Conservation (phyloP, 129 eudicot genomes). For the Centella asiatica region DNA sequence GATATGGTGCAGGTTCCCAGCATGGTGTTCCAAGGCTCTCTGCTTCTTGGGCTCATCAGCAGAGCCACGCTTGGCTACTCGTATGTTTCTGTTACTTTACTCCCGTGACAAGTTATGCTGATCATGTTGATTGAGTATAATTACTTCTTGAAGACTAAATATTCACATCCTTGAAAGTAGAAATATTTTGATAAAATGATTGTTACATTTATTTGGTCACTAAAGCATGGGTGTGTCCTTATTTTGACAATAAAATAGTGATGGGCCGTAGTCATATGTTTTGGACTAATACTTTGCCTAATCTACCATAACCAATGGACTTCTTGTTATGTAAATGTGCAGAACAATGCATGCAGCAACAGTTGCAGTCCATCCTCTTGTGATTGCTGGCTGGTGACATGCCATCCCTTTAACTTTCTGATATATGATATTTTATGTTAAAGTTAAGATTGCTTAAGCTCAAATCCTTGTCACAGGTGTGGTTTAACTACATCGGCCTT, state of each 20-base stretch:
- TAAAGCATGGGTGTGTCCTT: no score
- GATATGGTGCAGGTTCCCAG: slow-evolving; percentile 95
- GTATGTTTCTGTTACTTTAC: slow-evolving; percentile 42
- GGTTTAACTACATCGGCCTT: slow-evolving; percentile 96
- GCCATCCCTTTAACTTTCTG: slow-evolving; percentile 22
- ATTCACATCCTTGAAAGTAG: no score
- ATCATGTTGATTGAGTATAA: no score
- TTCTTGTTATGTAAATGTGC: slow-evolving; percentile 12
- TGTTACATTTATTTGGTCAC: no score
- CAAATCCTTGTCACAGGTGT: slow-evolving; percentile 55
- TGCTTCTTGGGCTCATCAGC: slow-evolving; percentile 87
- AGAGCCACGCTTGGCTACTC: slow-evolving; percentile 78
- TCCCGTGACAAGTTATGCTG: background rate
- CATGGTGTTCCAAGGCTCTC: slow-evolving; percentile 89
- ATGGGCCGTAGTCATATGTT: no score
- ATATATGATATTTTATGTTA: slow-evolving; percentile 7
- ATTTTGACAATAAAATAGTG: no score
- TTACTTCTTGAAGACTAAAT: no score
- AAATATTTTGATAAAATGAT: no score
- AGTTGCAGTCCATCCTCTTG: slow-evolving; percentile 90
- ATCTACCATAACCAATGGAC: background rate
- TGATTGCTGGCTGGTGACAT: slow-evolving; percentile 96
- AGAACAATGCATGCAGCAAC: slow-evolving; percentile 93
- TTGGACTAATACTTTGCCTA: no score
- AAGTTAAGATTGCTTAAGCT: slow-evolving; percentile 4